Evolutionary conservation across 2,329 filamentous ascomycete genomes (phyloP), one percentile per base, ranked within the genome.

Genomic region (Zelopaecilomyces penicillatus): DNA sequence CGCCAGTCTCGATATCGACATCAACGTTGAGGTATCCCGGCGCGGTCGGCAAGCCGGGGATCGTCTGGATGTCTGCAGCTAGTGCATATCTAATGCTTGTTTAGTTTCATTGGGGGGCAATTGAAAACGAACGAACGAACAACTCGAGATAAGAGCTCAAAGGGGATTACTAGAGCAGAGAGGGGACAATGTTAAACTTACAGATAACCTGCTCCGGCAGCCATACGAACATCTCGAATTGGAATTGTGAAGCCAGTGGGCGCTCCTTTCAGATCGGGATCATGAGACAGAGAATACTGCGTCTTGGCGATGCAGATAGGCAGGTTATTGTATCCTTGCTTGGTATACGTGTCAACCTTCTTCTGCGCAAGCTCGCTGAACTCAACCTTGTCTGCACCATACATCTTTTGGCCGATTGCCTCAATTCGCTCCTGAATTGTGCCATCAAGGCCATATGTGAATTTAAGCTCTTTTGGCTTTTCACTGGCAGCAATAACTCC

Each of bases 281-380:
- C 89, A 66, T 97, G 91, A 47, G 85, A 93, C 40, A 98, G 76
- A 31, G 87, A 95, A 72, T 98, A 98, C 67, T 98, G 93, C 10
- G 93, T 98, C 82, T 98, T 98, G 50, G 93, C 93, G 53, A 97
- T 80, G 65, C 93, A 98, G 60, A 97, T 95, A 32, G 93, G 93
- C 52, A 98, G 72, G 65, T 95, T 88, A 26, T 85, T 85, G 58
- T 91, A 94, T 38, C 93, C 93, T 66, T 97, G 93, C 62, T 81
- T 80, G 30, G 86, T 90, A 68, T 97, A 98, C 6, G 83, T 90
- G 62, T 96, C 90, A 52, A 97, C 85, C 79, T 98, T 97, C 71
- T 89, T 87, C 71, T 94, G 88, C 0, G 93, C 93, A 42, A 93
- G 75, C 64, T 95, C 89, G 62, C 86, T 94, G 68, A 98, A 93